Base-by-base conservation (phyloP, 257 asterid genomes). In the Petunia secreta region DNA sequence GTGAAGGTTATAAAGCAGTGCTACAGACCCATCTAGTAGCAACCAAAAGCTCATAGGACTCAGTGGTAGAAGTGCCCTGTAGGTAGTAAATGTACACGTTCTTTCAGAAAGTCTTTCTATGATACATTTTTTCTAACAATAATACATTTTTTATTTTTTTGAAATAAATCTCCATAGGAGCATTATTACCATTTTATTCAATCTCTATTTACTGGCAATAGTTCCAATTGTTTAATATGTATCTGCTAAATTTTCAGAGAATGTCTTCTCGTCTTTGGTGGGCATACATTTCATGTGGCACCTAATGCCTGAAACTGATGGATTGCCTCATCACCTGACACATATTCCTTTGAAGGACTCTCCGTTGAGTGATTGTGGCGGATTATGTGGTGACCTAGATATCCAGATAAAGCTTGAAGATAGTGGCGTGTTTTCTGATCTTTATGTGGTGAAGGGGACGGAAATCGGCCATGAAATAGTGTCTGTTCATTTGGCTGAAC, bases 401-500 rank as follows among this genome's bases (percentile, higher is more conserved):
- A 88, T 93, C 80, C 98, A 93, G 85, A 87, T 86, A 85, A 93
- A 87, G 79, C 93, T 95, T 60, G 98, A 95, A 87, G 92, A 95
- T 62, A 87, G 92, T 85, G 97, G 94, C 80, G 97, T 88, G 4
- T 95, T 87, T 86, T 91, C 98, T 5, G 98, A 95, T 79, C 83
- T 95, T 73, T 95, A 80, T 86, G 91, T 90, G 9, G 98, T 93
- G 75, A 91, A 91, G 81, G 98, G 98, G 73, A 85, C 88, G 81
- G 97, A 90, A 84, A 93, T 93, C 44, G 98, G 98, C 68, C 98
- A 91, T 67, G 97, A 95, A 87, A 84, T 85, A 84, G 98, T 95
- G 79, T 88, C 94, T 67, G 98, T 92, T 76, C 92, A 81, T 85
- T 82, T 95, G 89, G 83, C 86, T 76, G 98, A 93, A 83, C 95